These are phyloP conservation scores for Sordariomycetes sp. DNA, from an alignment of 2,329 filamentous ascomycete species.

Conservation along the genomic window DNA sequence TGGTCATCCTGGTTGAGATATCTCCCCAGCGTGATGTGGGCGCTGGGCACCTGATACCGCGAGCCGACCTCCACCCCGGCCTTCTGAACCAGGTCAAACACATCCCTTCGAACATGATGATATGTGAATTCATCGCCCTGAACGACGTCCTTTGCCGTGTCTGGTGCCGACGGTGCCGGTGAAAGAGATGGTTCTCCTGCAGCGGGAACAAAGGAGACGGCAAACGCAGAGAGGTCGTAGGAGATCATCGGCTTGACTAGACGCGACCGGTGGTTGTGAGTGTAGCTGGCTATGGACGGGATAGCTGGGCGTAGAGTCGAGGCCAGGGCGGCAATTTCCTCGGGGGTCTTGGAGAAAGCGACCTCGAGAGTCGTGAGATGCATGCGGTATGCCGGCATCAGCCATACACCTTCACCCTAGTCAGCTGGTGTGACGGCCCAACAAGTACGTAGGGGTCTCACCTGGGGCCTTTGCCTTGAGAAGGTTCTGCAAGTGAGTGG, in stretches of 20 bases:
- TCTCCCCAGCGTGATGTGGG: constrained; percentile 78
- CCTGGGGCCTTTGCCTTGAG: constrained; percentile 58
- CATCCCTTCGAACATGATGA: constrained; percentile 77
- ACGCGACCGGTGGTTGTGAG: constrained; percentile 57
- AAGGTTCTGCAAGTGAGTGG: constrained; percentile 58
- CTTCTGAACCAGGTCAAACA: constrained; percentile 52
- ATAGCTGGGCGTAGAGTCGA: constrained; percentile 46
- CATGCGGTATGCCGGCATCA: constrained; percentile 70
- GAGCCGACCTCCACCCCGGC: constrained; percentile 64
- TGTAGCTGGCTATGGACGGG: constrained; percentile 54
- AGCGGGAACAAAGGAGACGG: constrained; percentile 81
- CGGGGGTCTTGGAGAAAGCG: constrained; percentile 64
- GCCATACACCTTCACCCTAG: constrained; percentile 66
- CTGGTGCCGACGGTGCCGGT: constrained; percentile 27
- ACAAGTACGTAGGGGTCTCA: too few species aligned
- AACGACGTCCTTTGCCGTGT: constrained; percentile 20
- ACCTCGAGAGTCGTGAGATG: constrained; percentile 84
- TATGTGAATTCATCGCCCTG: constrained; percentile 68
- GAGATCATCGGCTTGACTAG: constrained; percentile 77
- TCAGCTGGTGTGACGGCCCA: too few species aligned
- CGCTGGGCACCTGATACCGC: constrained; percentile 80
- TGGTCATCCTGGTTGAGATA: constrained; percentile 65
- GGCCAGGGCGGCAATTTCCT: constrained; percentile 58
- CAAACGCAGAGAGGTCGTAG: constrained; percentile 77
- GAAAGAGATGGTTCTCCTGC: constrained; percentile 41